Evolutionary conservation across 805 yeast genomes (phyloP).

Genomic region (Torulaspora gathmanii): DNA sequence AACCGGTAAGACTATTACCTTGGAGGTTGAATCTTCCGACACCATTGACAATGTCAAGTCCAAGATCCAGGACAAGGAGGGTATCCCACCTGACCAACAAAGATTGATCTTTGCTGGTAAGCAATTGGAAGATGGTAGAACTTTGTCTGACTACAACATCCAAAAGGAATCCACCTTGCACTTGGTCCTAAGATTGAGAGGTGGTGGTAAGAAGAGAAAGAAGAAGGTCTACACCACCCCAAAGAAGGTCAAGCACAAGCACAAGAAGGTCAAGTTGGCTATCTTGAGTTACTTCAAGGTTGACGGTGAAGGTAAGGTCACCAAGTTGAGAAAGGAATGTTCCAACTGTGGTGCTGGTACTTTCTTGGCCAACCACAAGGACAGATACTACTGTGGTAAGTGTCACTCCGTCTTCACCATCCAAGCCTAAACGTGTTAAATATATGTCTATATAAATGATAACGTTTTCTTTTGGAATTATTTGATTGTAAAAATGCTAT

Average conservation of each 20-base stretch:
- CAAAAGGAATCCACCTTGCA: slow-evolving; percentile 96
- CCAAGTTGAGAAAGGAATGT: slow-evolving; percentile 98
- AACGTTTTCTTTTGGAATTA: not conserved
- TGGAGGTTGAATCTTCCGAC: slow-evolving; percentile 97
- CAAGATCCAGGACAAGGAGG: slow-evolving; percentile 96
- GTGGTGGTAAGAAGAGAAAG: slow-evolving; percentile 99
- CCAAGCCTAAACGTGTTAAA: slow-evolving; percentile 30
- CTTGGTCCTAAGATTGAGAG: slow-evolving; percentile 95
- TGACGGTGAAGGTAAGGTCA: slow-evolving; percentile 96
- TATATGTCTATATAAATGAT: slow-evolving; percentile 6
- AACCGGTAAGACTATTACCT: slow-evolving; percentile 98
- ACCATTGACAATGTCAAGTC: slow-evolving; percentile 95
- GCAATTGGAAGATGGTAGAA: slow-evolving; percentile 95
- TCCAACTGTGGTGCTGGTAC: slow-evolving; percentile 98
- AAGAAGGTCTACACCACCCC: slow-evolving; percentile 99
- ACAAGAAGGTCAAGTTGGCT: slow-evolving; percentile 98
- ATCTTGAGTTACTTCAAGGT: slow-evolving; percentile 99
- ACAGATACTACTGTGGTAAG: slow-evolving; percentile 99
- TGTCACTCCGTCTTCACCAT: slow-evolving; percentile 90
- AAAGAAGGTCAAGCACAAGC: slow-evolving; percentile 99
- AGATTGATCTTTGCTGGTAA: slow-evolving; percentile 96
- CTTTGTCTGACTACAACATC: slow-evolving; percentile 95
- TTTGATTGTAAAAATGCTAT: slow-evolving; percentile 1
- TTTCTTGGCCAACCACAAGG: slow-evolving; percentile 98
- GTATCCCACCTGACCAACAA: slow-evolving; percentile 97